Evolutionary conservation across 2,329 filamentous ascomycete genomes (phyloP), one percentile per base, ranked within the genome.

Genomic region (Aspergillus neotritici): DNA sequence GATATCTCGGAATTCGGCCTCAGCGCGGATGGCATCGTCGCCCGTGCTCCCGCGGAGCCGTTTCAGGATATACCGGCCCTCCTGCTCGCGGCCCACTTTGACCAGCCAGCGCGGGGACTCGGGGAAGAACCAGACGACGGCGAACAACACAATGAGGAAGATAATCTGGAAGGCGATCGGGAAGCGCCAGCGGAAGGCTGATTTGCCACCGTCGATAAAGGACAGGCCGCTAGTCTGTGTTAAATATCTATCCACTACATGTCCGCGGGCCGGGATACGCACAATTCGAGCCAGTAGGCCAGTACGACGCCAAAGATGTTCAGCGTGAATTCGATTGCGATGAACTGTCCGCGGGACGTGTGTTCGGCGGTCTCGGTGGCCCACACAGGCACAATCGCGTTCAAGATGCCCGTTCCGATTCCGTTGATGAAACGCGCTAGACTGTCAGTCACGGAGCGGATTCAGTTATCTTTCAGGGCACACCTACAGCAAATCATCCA

Each of bases 291-390:
- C 80, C 79, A 83, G 51, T 85, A 85, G 3, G 76, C 66, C 30
- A 82, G 70, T 14, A 82, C 77, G 0, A 86, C 80, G 54, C 83
- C 83, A 37, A 85, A 80, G 47, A 86, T 86, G 56, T 87, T 87
- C 7, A 86, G 63, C 0, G 82, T 86, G 49, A 87, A 87, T 54
- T 87, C 83, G 41, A 85, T 80, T 8, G 82, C 80, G 44, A 87
- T 79, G 49, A 85, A 84, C 37, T 80, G 75, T 5, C 84, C 84
- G 32, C 84, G 76, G 2, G 78, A 81, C 0, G 76, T 84, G 55
- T 86, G 80, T 31, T 83, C 77, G 0, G 81, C 78, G 0, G 79
- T 83, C 62, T 86, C 84, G 0, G 83, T 83, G 1, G 82, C 81
- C 81, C 81, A 86, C 3, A 85, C 82, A 0, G 83, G 83, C 0